A percentile compares a stretch with the other conserved stretches of the same genome.
These are phyloP conservation scores for Tripterygium wilfordii DNA, from an alignment of 177 flowering plant genomes.

Conservation along the genomic window DNA sequence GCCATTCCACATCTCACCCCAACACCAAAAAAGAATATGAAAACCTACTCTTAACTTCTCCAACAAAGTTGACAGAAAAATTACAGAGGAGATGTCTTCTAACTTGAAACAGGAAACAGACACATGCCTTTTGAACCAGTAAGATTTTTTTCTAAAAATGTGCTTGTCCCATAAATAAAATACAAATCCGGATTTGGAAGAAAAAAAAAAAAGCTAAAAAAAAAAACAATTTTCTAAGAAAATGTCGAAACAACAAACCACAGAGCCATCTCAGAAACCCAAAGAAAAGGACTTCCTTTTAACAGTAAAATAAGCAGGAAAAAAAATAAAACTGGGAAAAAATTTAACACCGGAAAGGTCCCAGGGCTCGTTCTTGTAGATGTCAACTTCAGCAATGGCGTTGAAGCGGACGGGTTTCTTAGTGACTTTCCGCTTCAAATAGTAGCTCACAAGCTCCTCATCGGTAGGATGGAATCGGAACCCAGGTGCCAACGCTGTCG, in stretches of 20 bases:
- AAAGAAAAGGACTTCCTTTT: not conserved
- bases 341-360: conserved; percentile 57
- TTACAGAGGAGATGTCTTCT: too few relatives aligned
- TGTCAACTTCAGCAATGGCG: conserved; percentile 58
- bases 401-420: conserved; percentile 43
- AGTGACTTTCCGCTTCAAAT: conserved; percentile 60
- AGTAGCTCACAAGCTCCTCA: conserved; percentile 65
- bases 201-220: too few relatives aligned
- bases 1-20: not conserved
- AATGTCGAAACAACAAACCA: too few relatives aligned
- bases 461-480: conserved; percentile 82
- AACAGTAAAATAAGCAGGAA: not conserved
- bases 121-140: too few relatives aligned
- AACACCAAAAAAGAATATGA: not conserved
- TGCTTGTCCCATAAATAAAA: too few relatives aligned
- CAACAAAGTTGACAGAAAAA: too few relatives aligned
- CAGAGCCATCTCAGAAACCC: too few relatives aligned
- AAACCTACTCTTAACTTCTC: too few relatives aligned
- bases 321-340: not conserved
- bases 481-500: conserved; percentile 57
- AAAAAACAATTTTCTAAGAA: too few relatives aligned
- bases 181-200: too few relatives aligned
- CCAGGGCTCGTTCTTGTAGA: conserved; percentile 76
- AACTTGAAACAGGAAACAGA: too few relatives aligned
- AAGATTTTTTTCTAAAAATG: too few relatives aligned